These are phyloP conservation scores for Venturia carpophila DNA, from an alignment of 2,329 filamentous ascomycete species.

Conservation along the genomic window DNA sequence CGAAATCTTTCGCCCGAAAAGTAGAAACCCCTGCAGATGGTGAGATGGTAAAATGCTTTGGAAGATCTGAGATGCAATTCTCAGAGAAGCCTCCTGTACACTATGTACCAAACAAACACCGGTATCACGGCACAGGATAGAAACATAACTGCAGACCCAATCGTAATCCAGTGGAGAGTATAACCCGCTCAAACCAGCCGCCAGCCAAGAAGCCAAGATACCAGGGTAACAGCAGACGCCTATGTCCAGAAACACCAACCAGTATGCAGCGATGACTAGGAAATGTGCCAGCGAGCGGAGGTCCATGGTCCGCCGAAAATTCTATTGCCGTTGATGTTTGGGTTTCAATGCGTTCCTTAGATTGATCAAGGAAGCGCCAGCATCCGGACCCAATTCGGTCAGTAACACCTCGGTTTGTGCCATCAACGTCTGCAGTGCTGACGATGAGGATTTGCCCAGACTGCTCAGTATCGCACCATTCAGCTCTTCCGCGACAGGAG, in stretches of 20 bases:
- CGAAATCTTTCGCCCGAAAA: not conserved
- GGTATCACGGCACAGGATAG: not conserved
- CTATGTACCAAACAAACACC: not conserved
- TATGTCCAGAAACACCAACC: slow-evolving; percentile 1
- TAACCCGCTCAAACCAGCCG: slow-evolving; percentile 7
- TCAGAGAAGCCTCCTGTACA: not conserved
- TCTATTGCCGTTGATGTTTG: not conserved
- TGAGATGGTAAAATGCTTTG: not conserved
- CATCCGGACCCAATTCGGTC: slow-evolving; percentile 68
- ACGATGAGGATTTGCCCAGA: slow-evolving; percentile 81
- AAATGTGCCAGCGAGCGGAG: not conserved
- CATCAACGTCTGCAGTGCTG: slow-evolving; percentile 75
- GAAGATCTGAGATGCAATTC: not conserved
- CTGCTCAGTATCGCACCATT: slow-evolving; percentile 87
- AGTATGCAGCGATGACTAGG: not conserved
- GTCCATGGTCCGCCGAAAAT: not conserved
- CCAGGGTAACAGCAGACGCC: slow-evolving; percentile 6
- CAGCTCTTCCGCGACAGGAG: slow-evolving; percentile 80
- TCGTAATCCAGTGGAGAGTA: slow-evolving; percentile 12
- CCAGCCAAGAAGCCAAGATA: not conserved
- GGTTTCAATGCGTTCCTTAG: slow-evolving; percentile 12
- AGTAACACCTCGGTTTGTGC: slow-evolving; percentile 81
- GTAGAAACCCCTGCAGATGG: not conserved
- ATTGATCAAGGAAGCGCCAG: slow-evolving; percentile 72
- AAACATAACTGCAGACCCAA: not conserved